A percentile compares a stretch with the other conserved stretches of the same genome.
Conservation (phyloP, 2,329 filamentous ascomycete genomes). For the Ophiocordyceps camponoti-rufipedis region DNA sequence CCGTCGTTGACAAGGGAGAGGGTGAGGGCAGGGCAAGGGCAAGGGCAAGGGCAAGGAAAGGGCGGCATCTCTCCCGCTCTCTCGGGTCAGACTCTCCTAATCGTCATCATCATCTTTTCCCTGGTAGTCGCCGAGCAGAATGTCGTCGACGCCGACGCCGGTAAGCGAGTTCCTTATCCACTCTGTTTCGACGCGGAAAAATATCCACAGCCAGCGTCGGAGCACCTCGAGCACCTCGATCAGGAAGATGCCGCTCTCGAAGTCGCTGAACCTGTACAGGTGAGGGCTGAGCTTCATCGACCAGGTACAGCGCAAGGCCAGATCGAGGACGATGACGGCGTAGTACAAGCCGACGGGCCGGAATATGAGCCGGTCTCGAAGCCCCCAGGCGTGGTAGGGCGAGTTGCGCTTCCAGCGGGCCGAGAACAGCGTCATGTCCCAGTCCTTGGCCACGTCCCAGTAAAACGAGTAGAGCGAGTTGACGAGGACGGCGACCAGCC, state of each 20-base stretch:
- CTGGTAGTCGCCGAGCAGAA: constrained; percentile 55
- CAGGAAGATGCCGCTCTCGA: constrained; percentile 76
- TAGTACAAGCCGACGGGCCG: constrained; percentile 64
- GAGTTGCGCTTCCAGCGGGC: constrained; percentile 34
- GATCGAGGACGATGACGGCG: constrained; percentile 56
- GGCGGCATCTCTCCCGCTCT: not conserved
- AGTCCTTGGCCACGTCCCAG: constrained; percentile 94
- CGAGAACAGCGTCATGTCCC: constrained; percentile 78
- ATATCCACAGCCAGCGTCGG: constrained; percentile 91
- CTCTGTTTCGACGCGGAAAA: constrained; percentile 87
- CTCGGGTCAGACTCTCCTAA: constrained; percentile 3
- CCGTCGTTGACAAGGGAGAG: too few relatives aligned
- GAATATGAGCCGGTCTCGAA: constrained; percentile 60
- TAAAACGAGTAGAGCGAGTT: constrained; percentile 96
- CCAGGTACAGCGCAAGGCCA: constrained; percentile 79
- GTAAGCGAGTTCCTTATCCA: constrained; percentile 45
- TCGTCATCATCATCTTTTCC: constrained; percentile 32
- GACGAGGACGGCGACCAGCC: constrained; percentile 55
- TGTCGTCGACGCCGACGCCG: constrained; percentile 45
- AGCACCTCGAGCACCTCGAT: constrained; percentile 77
- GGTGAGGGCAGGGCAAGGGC: not conserved
- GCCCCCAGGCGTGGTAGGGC: constrained; percentile 54
- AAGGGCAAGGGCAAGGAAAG: not conserved
- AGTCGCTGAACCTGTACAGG: constrained; percentile 67
- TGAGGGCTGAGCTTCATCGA: constrained; percentile 69